phyloP scores from a whole-genome alignment of 768 basidiomycete genomes.

The Ephemerocybe angulata region DNA sequence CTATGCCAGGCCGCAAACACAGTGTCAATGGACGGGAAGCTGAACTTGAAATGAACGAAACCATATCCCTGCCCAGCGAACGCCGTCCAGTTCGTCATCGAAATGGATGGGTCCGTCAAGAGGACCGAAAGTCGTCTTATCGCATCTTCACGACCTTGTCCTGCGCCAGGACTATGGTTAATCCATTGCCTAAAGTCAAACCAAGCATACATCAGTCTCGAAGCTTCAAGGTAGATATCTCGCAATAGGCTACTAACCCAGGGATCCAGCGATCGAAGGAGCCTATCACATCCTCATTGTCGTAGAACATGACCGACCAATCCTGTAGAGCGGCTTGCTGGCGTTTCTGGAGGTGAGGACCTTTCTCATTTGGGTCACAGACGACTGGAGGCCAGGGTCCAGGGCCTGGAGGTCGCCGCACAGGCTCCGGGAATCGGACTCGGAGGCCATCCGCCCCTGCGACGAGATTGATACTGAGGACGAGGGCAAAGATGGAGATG shows the following conservation, averaged over 20 bases:
- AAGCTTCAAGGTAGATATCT: neutral
- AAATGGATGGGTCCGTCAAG: neutral
- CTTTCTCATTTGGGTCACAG: neutral
- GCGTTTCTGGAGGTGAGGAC: neutral
- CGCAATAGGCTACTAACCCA: neutral
- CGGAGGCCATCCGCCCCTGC: too few species aligned
- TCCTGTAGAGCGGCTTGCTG: neutral
- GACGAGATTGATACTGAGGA: too few species aligned
- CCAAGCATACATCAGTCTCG: too few species aligned
- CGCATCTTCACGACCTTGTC: neutral
- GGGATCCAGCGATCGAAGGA: conserved; percentile 4
- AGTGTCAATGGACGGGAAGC: neutral
- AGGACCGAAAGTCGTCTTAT: neutral
- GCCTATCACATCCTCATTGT: neutral
- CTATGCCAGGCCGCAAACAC: neutral
- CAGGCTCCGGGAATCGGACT: too few species aligned
- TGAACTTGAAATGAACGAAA: conserved; percentile 2
- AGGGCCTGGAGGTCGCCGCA: conserved; percentile 1
- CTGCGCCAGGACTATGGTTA: neutral
- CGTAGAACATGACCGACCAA: neutral
- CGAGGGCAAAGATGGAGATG: too few species aligned
- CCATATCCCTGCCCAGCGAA: conserved; percentile 1
- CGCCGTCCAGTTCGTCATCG: neutral
- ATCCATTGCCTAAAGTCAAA: neutral
- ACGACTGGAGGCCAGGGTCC: conserved; percentile 1